phyloP scores from a whole-genome alignment of 2,329 filamentous ascomycete species.

The Bipolaris sorokiniana region DNA sequence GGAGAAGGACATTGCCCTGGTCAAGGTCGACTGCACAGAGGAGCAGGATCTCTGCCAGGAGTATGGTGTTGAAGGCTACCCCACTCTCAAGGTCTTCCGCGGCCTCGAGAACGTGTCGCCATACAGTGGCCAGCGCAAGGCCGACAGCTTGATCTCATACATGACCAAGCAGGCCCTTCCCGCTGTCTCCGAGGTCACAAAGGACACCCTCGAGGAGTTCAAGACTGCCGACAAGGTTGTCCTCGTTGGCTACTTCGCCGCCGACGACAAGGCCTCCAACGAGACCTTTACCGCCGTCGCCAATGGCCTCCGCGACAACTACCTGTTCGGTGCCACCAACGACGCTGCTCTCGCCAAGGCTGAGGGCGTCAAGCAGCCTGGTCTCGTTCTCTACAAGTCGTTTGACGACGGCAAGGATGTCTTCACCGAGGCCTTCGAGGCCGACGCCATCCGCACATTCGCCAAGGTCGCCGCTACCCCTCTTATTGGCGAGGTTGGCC shows the following conservation, averaged over 20 bases:
- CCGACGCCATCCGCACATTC: constrained; percentile 80
- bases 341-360: constrained; percentile 85
- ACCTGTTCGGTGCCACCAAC: constrained; percentile 87
- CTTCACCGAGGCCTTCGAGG: constrained; percentile 81
- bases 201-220: constrained; percentile 89
- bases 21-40: constrained; percentile 93
- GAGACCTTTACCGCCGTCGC: constrained; percentile 81
- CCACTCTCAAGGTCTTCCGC: constrained; percentile 98
- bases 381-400: constrained; percentile 92
- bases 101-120: constrained; percentile 79
- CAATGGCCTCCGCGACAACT: constrained; percentile 80
- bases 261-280: constrained; percentile 82
- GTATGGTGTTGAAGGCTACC: constrained; percentile 95
- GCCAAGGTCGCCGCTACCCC: constrained; percentile 85
- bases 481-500: constrained; percentile 92
- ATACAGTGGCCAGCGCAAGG: constrained; percentile 90
- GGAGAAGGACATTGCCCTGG: constrained; percentile 84
- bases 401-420: constrained; percentile 95
- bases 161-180: constrained; percentile 99
- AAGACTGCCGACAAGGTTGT: constrained; percentile 98
- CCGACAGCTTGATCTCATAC: constrained; percentile 77
- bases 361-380: constrained; percentile 85
- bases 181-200: constrained; percentile 81
- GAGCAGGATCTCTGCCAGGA: constrained; percentile 89
- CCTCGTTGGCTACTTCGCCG: constrained; percentile 83